A percentile compares a stretch with the other conserved stretches of the same genome.
Conservation (phyloP, 805 yeast species). For the Lipomyces anomalus region DNA sequence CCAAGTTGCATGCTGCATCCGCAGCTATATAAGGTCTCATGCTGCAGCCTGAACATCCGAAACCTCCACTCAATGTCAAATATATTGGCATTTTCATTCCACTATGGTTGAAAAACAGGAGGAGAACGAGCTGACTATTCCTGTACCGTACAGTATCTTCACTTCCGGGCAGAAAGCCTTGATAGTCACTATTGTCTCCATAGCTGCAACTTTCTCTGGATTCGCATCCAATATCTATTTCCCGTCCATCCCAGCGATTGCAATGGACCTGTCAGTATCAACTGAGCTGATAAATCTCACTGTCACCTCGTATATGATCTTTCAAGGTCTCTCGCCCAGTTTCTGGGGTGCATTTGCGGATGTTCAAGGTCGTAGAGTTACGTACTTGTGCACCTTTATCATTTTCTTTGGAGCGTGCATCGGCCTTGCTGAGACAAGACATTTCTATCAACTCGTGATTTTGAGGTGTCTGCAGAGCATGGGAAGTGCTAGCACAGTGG, state of each 20-base stretch:
- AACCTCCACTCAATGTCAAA: too few relatives aligned
- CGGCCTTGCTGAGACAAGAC: too few relatives aligned
- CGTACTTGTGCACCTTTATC: slow-evolving; percentile 47
- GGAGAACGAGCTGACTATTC: too few relatives aligned
- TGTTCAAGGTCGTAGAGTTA: slow-evolving; percentile 62
- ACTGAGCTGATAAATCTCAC: slow-evolving; percentile 62
- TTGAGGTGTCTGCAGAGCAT: slow-evolving; percentile 70
- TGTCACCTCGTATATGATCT: slow-evolving; percentile 65
- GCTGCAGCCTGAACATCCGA: too few relatives aligned
- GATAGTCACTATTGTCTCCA: slow-evolving; percentile 32
- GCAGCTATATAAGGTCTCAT: too few relatives aligned
- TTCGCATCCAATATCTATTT: slow-evolving; percentile 72
- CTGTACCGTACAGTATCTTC: slow-evolving; percentile 16
- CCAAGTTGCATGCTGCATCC: too few relatives aligned
- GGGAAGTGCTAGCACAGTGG: slow-evolving; percentile 74
- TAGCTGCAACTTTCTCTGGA: slow-evolving; percentile 59
- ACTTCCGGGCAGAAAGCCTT: slow-evolving; percentile 5
- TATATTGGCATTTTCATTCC: too few relatives aligned
- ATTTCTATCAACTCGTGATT: slow-evolving; percentile 58
- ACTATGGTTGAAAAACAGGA: too few relatives aligned
- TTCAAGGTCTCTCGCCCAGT: slow-evolving; percentile 74
- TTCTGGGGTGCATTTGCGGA: slow-evolving; percentile 64
- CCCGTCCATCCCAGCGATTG: slow-evolving; percentile 65
- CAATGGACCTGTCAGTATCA: slow-evolving; percentile 48
- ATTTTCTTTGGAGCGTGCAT: slow-evolving; percentile 55